Conservation (phyloP, 345 rosid species). For the Ceriops zippeliana region DNA sequence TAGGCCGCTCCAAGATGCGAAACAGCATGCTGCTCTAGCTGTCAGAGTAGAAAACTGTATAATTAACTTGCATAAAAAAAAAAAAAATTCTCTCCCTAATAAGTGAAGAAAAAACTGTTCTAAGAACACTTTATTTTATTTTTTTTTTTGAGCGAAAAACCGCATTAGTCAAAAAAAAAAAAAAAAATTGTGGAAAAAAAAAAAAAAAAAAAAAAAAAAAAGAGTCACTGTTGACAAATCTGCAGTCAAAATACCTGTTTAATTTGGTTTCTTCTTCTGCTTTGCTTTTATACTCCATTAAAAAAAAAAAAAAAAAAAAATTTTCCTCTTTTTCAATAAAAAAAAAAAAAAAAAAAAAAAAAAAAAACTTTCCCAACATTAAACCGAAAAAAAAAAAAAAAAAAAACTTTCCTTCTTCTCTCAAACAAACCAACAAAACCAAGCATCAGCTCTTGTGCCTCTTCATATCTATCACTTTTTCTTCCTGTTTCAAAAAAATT, state of each 20-base stretch:
- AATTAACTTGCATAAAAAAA: too few relatives aligned
- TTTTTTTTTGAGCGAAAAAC: neutral
- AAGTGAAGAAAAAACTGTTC: too few relatives aligned
- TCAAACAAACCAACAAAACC: neutral
- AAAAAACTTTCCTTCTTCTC: neutral
- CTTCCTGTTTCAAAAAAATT: neutral
- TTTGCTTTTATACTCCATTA: neutral
- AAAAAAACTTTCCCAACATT: constrained; percentile 3
- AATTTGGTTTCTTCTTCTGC: neutral
- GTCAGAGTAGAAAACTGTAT: too few relatives aligned
- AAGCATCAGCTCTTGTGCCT: neutral
- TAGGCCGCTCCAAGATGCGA: too few relatives aligned
- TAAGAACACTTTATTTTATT: neutral
- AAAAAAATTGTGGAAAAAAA: too few relatives aligned
- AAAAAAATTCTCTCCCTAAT: too few relatives aligned
- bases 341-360: too few relatives aligned
- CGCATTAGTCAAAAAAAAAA: constrained; percentile 11
- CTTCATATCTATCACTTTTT: constrained; percentile 1
- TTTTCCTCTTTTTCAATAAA: neutral
- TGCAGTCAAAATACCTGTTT: neutral
- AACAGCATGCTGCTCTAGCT: too few relatives aligned
- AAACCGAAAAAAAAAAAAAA: too few relatives aligned
- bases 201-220: too few relatives aligned
- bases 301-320: too few relatives aligned
- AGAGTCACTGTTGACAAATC: neutral